phyloP scores from a whole-genome alignment of 768 basidiomycete genomes.

The Hebeloma cylindrosporum region DNA sequence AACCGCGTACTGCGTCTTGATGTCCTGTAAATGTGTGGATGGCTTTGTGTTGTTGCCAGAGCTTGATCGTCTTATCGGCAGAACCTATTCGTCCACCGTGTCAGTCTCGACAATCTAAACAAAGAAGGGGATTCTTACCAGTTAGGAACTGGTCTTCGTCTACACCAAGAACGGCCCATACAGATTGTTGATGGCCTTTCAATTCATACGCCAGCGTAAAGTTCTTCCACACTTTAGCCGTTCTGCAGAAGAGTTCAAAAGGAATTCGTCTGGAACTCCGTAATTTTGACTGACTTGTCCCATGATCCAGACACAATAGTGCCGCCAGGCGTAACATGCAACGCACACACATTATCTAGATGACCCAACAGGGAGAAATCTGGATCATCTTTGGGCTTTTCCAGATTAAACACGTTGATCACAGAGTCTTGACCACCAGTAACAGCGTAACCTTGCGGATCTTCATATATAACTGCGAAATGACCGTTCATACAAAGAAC shows the following conservation, averaged over 20 bases:
- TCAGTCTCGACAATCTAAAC: slow-evolving; percentile 2
- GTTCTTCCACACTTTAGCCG: slow-evolving; percentile 91
- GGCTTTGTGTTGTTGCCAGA: slow-evolving; percentile 79
- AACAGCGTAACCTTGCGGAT: slow-evolving; percentile 70
- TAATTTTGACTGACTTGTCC: slow-evolving; percentile 71
- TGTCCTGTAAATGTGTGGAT: slow-evolving; percentile 83
- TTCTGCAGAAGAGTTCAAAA: slow-evolving; percentile 45
- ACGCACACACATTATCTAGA: slow-evolving; percentile 83
- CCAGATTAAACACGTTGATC: slow-evolving; percentile 78
- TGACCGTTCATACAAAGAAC: slow-evolving; percentile 15
- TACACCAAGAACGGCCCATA: slow-evolving; percentile 89
- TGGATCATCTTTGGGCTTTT: slow-evolving; percentile 63
- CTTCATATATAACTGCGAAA: slow-evolving; percentile 19
- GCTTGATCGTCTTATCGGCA: slow-evolving; percentile 91
- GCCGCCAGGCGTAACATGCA: slow-evolving; percentile 69
- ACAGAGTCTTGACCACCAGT: slow-evolving; percentile 89
- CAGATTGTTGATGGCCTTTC: slow-evolving; percentile 85
- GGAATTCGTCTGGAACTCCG: neutral
- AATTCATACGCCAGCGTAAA: slow-evolving; percentile 73
- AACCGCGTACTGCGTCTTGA: slow-evolving; percentile 85
- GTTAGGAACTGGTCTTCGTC: slow-evolving; percentile 79
- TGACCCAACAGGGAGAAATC: slow-evolving; percentile 86
- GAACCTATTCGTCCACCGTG: slow-evolving; percentile 55
- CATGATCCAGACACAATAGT: slow-evolving; percentile 92
- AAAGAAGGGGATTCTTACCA: slow-evolving; percentile 44